Evolutionary conservation across 2,329 filamentous ascomycete species (phyloP), one percentile per base, ranked within the genome.

Genomic region (Basipetospora chlamydospora): DNA sequence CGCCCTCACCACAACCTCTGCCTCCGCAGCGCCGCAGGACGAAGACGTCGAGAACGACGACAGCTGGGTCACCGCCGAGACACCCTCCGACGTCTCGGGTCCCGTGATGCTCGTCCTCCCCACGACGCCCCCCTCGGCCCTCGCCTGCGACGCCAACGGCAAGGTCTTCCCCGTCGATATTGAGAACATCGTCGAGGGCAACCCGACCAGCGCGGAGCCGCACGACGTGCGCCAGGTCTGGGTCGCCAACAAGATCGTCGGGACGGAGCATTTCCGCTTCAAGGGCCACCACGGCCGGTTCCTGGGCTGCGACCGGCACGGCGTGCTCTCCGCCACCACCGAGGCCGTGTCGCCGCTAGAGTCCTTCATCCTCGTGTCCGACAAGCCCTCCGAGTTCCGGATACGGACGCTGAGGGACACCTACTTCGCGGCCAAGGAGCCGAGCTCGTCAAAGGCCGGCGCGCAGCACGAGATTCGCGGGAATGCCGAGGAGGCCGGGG

Each of bases 221-320:
- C 87, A 95, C 56, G 87, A 96, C 55, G 87, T 96, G 41, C 69
- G 88, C 42, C 87, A 95, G 61, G 90, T 98, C 12, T 98, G 88
- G 83, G 74, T 96, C 44, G 85, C 83, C 41, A 93, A 81, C 47
- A 73, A 71, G 45, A 78, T 95, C 10, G 73, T 79, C 1, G 88
- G 88, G 3, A 88, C 81, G 1, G 83, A 92, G 44, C 68, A 70
- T 23, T 79, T 84, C 47, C 80, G 81, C 40, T 82, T 98, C 56
- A 95, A 94, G 59, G 84, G 85, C 0, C 81, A 88, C 48, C 83
- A 95, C 57, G 87, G 86, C 43, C 80, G 82, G 50, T 94, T 90
- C 53, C 70, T 96, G 3, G 76, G 80, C 40, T 88, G 83, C 59
- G 84, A 94, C 61, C 84, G 81, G 55, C 77, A 79, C 48, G 88